Base-by-base conservation (phyloP, 2,329 filamentous ascomycete species). In the Neopestalotiopsis clavispora region DNA sequence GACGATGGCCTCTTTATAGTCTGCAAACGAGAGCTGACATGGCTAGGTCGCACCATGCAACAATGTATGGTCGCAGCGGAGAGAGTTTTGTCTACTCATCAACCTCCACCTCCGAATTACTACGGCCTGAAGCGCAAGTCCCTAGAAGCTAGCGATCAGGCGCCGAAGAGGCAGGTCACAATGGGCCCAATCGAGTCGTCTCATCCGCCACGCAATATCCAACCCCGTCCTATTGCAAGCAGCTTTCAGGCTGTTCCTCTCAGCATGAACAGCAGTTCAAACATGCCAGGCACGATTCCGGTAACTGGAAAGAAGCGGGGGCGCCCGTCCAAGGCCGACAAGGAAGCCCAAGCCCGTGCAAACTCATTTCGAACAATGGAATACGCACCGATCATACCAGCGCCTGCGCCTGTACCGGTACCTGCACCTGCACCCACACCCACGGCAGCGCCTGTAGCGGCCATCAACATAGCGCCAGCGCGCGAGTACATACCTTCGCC, bases 271-370 rank as follows among this genome's bases (percentile, higher is more conserved):
- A 62, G 59, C 34, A 62, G 59, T 40, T 38, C 58, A 4, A 61
- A 30, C 32, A 30, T 61, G 58, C 67, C 69, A 34, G 74, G 71
- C 42, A 73, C 72, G 40, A 67, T 74, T 60, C 72, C 75, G 6
- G 67, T 72, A 62, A 73, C 76, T 23, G 77, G 76, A 9, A 83
- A 80, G 72, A 85, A 84, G 74, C 80, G 84, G 69, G 84, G 84
- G 2, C 79, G 84, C 52, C 84, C 84, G 4, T 81, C 84, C 12
- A 81, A 83, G 67, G 79, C 81, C 13, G 84, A 84, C 67, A 83
- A 81, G 71, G 81, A 79, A 74, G 77, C 77, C 14, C 76, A 78
- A 68, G 76, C 76, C 62, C 77, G 77, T 40, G 76, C 77, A 34
- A 71, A 71, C 65, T 76, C 78, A 42, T 68, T 73, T 34, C 73